Base-by-base conservation (phyloP, 352 stramenopile genomes). In the Pythium rhizo-oryzae region DNA sequence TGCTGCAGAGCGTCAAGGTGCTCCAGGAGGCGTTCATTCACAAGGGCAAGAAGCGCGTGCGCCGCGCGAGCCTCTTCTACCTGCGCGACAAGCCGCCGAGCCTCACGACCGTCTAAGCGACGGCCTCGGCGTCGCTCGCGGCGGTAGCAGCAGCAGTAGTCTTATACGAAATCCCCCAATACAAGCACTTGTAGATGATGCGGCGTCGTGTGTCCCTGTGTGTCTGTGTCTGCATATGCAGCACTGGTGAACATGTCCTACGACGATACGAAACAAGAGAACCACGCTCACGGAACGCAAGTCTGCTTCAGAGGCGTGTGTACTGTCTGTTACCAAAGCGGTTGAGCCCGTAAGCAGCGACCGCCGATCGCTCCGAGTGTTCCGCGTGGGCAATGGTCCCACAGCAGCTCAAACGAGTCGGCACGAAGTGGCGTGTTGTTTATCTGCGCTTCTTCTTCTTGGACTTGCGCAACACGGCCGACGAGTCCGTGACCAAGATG, bases 11-110 rank as follows among this genome's bases (percentile, higher is more conserved):
- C 62, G 80, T 97, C 69, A 96, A 93, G 76, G 75, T 97, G 62
- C 56, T 97, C 67, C 75, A 96, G 76, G 73, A 94, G 67, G 90
- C 88, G 57, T 97, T 95, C 74, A 94, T 97, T 75, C 87, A 94
- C 74, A 95, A 94, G 76, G 90, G 90, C 72, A 92, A 95, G 82
- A 97, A 97, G 82, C 83, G 89, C 35, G 89, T 97, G 68, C 87
- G 90, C 58, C 85, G 91, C 62, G 83, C 85, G 70, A 97, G 92
- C 65, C 81, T 97, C 54, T 96, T 95, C 75, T 97, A 97, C 76
- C 74, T 97, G 73, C 79, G 83, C 51, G 85, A 96, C 59, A 94
- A 94, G 74, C 82, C 82, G 30, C 86, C 86, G 39, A 91, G 80
- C 59, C 84, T 94, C 65, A 93, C 86, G 30, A 94, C 86, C 30